Evolutionary conservation across 257 asterid genomes (phyloP).

Genomic region (Solanum sitiens): DNA sequence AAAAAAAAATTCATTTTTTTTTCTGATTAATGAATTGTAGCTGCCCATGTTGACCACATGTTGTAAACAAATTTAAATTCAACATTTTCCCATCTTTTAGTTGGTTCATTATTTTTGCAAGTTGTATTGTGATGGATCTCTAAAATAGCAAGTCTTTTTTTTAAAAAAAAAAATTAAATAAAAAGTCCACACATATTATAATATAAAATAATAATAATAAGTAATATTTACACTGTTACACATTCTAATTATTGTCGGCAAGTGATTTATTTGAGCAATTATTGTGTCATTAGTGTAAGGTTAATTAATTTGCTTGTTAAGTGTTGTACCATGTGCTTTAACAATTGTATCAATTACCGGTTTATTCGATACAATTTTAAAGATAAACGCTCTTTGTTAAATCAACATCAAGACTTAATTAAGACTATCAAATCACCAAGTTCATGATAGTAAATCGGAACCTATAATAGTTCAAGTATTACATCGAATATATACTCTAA

Average conservation of each 20-base stretch:
- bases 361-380: background rate
- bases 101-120: background rate
- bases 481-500: background rate
- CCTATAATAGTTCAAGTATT: background rate
- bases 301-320: background rate
- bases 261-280: background rate
- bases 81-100: background rate
- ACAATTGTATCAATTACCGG: background rate
- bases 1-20: background rate
- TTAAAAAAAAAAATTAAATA: background rate
- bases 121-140: background rate
- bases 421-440: background rate
- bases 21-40: background rate
- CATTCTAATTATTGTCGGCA: background rate
- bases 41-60: slow-evolving; percentile 1
- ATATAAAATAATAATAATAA: background rate
- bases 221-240: background rate
- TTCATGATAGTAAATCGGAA: background rate
- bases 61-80: background rate
- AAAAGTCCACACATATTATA: background rate
- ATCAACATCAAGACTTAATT: too few species aligned
- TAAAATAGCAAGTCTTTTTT: background rate
- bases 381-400: background rate
- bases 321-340: background rate
- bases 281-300: background rate